Evolutionary conservation across 2,329 filamentous ascomycete species (phyloP).

Genomic region (Penicillium sp.): DNA sequence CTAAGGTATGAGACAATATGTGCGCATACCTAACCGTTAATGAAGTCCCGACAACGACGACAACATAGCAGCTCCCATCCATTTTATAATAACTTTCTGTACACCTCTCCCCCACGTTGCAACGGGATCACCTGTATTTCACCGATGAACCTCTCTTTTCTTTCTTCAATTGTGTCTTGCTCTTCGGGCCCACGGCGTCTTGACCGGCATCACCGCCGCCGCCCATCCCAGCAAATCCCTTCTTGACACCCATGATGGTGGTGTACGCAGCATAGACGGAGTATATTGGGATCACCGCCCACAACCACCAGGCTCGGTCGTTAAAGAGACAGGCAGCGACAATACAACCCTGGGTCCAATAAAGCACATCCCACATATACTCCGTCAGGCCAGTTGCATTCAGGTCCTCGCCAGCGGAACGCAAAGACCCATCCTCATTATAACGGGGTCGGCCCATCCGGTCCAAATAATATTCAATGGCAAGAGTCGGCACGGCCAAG

Average conservation of each 20-base stretch:
- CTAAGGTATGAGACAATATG: no score
- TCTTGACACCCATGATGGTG: conserved; percentile 47
- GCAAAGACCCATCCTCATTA: conserved; percentile 63
- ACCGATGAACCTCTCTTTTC: conserved; percentile 49
- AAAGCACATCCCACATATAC: conserved; percentile 96
- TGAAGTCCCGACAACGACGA: no score
- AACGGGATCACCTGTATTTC: conserved; percentile 38
- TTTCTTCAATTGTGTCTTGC: conserved; percentile 53
- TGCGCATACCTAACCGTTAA: no score
- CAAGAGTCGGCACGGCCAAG: conserved; percentile 68
- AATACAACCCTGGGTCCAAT: conserved; percentile 83
- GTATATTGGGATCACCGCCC: conserved; percentile 50
- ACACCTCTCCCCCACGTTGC: conserved; percentile 8
- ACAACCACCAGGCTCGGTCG: conserved; percentile 71
- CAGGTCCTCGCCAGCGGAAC: conserved; percentile 79
- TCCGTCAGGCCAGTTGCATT: conserved; percentile 84
- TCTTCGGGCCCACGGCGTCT: conserved; percentile 33
- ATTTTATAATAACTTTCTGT: conserved; percentile 8
- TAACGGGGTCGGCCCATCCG: conserved; percentile 74
- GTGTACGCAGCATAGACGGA: conserved; percentile 47
- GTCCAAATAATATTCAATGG: conserved; percentile 84
- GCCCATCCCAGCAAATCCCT: conserved; percentile 43
- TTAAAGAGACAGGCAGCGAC: conserved; percentile 71
- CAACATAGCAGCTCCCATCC: not conserved
- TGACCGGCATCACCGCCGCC: conserved; percentile 30